Evolutionary conservation across 2,329 filamentous ascomycete genomes (phyloP).

Genomic region (Trichoderma guizhouense): DNA sequence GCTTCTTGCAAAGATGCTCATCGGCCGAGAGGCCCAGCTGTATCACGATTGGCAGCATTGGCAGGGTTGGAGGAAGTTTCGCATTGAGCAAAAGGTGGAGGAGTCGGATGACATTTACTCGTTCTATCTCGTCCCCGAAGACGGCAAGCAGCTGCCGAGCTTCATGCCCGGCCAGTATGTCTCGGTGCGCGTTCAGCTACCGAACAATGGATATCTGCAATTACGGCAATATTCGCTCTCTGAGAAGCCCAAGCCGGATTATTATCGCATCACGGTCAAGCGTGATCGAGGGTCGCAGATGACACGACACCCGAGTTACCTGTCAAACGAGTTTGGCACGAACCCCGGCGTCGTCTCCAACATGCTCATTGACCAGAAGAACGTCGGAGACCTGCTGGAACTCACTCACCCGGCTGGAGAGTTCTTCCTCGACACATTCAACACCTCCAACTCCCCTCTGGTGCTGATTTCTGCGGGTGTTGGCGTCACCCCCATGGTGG

Average conservation of each 20-base stretch:
- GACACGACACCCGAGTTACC: constrained; percentile 26
- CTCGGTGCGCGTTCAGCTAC: constrained; percentile 58
- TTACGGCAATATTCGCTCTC: constrained; percentile 71
- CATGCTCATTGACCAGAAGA: constrained; percentile 59
- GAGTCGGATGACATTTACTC: constrained; percentile 68
- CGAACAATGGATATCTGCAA: constrained; percentile 57
- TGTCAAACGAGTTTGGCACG: constrained; percentile 32
- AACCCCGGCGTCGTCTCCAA: constrained; percentile 68
- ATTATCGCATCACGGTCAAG: constrained; percentile 71
- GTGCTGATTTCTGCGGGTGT: constrained; percentile 62
- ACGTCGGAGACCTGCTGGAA: constrained; percentile 59
- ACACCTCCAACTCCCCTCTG: constrained; percentile 42
- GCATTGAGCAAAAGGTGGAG: constrained; percentile 59
- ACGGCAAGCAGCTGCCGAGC: constrained; percentile 55
- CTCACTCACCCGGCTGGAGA: constrained; percentile 65
- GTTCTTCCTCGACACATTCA: constrained; percentile 52
- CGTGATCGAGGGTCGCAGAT: constrained; percentile 54
- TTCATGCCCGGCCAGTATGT: constrained; percentile 73
- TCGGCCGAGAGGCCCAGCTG: constrained; percentile 60
- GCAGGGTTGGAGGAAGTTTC: constrained; percentile 66
- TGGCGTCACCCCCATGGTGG: constrained; percentile 57
- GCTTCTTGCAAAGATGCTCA: constrained; percentile 70
- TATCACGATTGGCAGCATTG: constrained; percentile 61
- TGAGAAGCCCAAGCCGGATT: constrained; percentile 57
- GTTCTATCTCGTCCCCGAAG: constrained; percentile 64